Evolutionary conservation across 306 rosid genomes (phyloP).

Genomic region (Fragaria vesca): DNA sequence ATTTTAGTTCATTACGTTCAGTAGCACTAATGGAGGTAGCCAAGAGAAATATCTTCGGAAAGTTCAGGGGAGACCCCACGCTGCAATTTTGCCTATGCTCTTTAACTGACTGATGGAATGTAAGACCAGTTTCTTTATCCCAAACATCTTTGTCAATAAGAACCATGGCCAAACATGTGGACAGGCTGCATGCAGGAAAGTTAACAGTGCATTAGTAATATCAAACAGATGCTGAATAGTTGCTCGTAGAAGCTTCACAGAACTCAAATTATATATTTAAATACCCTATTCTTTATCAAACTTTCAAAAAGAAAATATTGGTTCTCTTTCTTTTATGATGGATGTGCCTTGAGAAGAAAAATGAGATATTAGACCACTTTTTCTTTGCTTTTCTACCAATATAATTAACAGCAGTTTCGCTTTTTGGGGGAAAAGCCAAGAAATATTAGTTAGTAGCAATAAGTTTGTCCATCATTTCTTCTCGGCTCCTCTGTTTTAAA

Average conservation of each 20-base stretch:
- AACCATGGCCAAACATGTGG: slow-evolving; percentile 54
- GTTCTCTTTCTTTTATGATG: not conserved
- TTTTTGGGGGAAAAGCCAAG: not conserved
- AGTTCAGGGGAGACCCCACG: slow-evolving; percentile 31
- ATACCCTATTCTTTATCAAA: not conserved
- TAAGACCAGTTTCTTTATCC: slow-evolving; percentile 50
- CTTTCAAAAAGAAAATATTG: not conserved
- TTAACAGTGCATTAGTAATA: slow-evolving; percentile 16
- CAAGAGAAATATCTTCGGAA: slow-evolving; percentile 71
- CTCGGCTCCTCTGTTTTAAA: not conserved
- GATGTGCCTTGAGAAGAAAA: not conserved
- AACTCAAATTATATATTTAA: not conserved
- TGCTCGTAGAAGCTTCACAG: slow-evolving; percentile 12
- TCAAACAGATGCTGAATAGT: slow-evolving; percentile 14
- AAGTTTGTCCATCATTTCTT: not conserved
- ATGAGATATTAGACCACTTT: not conserved
- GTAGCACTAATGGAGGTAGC: slow-evolving; percentile 35
- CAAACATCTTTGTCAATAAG: slow-evolving; percentile 75
- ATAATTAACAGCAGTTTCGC: not conserved
- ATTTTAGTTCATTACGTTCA: slow-evolving; percentile 54
- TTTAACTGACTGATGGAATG: slow-evolving; percentile 32
- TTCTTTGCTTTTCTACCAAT: not conserved
- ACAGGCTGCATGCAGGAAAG: slow-evolving; percentile 38
- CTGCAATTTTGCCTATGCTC: slow-evolving; percentile 38
- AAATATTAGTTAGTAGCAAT: not conserved